Conservation (phyloP, 768 basidiomycete genomes). For the Russula sp. region DNA sequence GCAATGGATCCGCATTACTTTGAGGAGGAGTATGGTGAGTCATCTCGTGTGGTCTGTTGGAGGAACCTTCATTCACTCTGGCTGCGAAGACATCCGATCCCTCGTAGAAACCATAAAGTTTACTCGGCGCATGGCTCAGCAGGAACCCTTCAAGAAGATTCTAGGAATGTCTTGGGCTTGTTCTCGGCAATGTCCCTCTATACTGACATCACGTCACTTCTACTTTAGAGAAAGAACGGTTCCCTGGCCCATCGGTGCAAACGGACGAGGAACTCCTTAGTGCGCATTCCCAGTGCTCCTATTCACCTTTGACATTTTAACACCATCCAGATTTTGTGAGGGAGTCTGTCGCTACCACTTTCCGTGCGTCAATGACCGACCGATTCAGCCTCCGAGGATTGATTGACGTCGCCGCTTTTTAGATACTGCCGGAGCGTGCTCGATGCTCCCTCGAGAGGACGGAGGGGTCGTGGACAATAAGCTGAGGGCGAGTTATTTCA, state of each 20-base stretch:
- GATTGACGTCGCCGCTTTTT: background rate
- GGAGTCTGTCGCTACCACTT: background rate
- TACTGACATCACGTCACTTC: background rate
- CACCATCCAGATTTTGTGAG: slow-evolving; percentile 1
- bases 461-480: slow-evolving; percentile 20
- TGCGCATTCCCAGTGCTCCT: background rate
- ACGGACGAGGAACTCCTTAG: slow-evolving; percentile 16
- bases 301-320: background rate
- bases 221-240: slow-evolving; percentile 7
- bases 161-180: background rate
- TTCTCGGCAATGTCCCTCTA: background rate
- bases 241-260: slow-evolving; percentile 14
- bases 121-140: slow-evolving; percentile 15
- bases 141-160: slow-evolving; percentile 21
- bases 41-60: background rate
- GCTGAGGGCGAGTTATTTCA: slow-evolving; percentile 9
- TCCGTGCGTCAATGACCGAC: background rate
- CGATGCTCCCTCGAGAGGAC: slow-evolving; percentile 19
- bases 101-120: slow-evolving; percentile 23
- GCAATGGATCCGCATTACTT: slow-evolving; percentile 21
- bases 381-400: no score
- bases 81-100: slow-evolving; percentile 5
- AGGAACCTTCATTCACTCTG: background rate
- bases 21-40: slow-evolving; percentile 20
- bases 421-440: slow-evolving; percentile 17